Evolutionary conservation across 306 rosid genomes (phyloP).

Genomic region (Acacia crassicarpa): DNA sequence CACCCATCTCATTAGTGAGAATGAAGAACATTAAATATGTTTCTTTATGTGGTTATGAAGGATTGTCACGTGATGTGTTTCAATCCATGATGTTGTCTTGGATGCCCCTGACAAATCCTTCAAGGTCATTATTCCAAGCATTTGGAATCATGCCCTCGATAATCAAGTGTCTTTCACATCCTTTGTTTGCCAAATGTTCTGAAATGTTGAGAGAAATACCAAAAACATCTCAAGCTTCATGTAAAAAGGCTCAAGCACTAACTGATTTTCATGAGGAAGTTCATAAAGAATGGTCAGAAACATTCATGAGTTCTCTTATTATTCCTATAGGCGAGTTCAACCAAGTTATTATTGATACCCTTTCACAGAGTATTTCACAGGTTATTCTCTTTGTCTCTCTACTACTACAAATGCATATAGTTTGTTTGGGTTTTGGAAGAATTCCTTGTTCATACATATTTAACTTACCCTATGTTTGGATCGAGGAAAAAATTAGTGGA

Average conservation of each 20-base stretch:
- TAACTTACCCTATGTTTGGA: not conserved
- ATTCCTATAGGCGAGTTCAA: not conserved
- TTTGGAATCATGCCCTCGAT: not conserved
- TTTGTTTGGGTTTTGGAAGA: too few species aligned
- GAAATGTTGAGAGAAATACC: not conserved
- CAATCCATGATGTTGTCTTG: not conserved
- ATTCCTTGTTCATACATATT: not conserved
- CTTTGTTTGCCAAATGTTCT: not conserved
- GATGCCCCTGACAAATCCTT: not conserved
- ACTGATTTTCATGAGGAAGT: not conserved
- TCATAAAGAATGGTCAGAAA: not conserved
- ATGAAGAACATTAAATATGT: not conserved
- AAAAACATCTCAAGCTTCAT: not conserved
- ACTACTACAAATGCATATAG: too few species aligned
- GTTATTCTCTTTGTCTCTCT: not conserved
- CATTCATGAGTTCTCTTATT: not conserved
- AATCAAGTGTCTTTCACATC: not conserved
- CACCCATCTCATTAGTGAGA: not conserved
- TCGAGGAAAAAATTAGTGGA: too few species aligned
- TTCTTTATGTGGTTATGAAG: not conserved
- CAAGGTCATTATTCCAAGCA: not conserved
- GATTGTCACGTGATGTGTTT: not conserved
- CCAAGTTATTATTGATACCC: not conserved
- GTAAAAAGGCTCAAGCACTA: too few species aligned
- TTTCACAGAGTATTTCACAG: not conserved